Evolutionary conservation across 176 grass and related monocot species (phyloP), one percentile per base, ranked within the genome.

Genomic region (Aegilops sharonensis): DNA sequence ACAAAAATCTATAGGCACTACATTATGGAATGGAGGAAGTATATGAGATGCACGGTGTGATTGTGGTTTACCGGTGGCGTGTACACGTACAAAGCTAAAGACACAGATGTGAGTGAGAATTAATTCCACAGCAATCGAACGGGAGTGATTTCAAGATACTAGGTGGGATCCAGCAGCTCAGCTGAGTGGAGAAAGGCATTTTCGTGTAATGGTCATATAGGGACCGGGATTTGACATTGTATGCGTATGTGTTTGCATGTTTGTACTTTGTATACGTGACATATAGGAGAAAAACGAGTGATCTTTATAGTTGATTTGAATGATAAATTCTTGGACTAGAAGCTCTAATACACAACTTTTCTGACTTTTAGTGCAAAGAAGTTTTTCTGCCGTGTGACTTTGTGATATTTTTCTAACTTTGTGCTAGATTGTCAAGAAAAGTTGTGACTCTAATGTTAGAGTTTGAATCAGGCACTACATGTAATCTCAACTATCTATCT

Each of bases 21-120:
- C n/a, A n/a, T n/a, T n/a, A n/a, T n/a, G n/a, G n/a, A n/a, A n/a
- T n/a, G n/a, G n/a, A n/a, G n/a, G n/a, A n/a, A n/a, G n/a, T n/a
- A n/a, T n/a, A 84, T 40, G 20, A 62, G 29, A 62, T 29, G 79
- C 29, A 11, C 62, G 30, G 42, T 64, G 59, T 89, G 64, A 54
- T 18, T 64, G 69, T 27, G 39, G 40, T 11, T 45, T 23, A 14
- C n/a, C 3, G 72, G 42, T 75, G 72, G 14, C 14, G 12, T 75
- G 23, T 31, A 75, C 5, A 75, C 54, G 54, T 57, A 21, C 72
- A 75, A 75, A 75, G 72, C 43, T 75, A 18, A 52, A 52, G 15
- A 43, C 2, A 48, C n/a, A 34, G 0, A 31, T 9, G 71, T 74
- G 40, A 27, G 21, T 73, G 71, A 2, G 37, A 24, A 11, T n/a